These are phyloP conservation scores for Tulasnella sp. DNA, from an alignment of 768 basidiomycete genomes.

Conservation along the genomic window DNA sequence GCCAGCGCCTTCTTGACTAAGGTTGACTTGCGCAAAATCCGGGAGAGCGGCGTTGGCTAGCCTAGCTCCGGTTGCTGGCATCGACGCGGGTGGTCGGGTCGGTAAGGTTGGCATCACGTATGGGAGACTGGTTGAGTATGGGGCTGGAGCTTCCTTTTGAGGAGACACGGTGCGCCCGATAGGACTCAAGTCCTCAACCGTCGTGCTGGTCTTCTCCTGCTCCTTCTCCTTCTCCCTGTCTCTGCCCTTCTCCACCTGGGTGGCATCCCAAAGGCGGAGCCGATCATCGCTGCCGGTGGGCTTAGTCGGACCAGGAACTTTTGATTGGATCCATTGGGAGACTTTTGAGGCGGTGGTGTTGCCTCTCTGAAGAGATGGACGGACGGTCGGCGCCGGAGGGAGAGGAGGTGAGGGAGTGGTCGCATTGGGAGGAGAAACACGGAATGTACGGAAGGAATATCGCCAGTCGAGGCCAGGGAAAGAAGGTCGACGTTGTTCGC, in stretches of 20 bases:
- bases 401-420: neutral
- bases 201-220: neutral
- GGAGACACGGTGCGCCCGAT: neutral
- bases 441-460: neutral
- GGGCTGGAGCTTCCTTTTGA: neutral
- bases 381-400: neutral
- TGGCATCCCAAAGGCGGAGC: neutral
- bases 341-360: constrained; percentile 3
- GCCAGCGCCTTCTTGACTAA: neutral
- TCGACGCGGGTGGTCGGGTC: neutral
- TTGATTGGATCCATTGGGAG: constrained; percentile 6
- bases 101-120: neutral
- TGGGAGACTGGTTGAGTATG: neutral
- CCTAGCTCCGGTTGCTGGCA: neutral
- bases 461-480: constrained; percentile 1
- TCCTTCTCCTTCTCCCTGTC: neutral
- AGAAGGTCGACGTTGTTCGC: neutral
- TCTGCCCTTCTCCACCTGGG: neutral
- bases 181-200: neutral
- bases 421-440: neutral
- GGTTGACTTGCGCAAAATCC: neutral
- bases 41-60: neutral
- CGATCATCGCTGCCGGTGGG: neutral
- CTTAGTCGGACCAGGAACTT: neutral
- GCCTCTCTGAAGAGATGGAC: neutral